Percentiles rank a stretch among this genome's conserved stretches.
Evolutionary conservation across 805 yeast genomes (phyloP).

Genomic region (Grigorovia yakushimaensis): DNA sequence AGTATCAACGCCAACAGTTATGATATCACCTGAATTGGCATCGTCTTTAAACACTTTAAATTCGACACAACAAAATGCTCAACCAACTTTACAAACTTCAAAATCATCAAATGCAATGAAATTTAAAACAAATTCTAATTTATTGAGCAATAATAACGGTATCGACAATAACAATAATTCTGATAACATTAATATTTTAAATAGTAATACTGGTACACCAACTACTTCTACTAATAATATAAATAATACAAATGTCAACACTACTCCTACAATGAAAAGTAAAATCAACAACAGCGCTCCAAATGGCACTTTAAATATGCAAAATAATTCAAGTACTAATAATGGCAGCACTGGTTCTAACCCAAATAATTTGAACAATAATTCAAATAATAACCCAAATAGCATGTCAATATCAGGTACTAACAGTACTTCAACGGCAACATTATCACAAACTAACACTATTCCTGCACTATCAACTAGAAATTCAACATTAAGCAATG

Average conservation of each 20-base stretch:
- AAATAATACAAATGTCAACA: neutral
- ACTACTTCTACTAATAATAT: neutral
- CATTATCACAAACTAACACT: neutral
- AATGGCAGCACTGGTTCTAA: neutral
- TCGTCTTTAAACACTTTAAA: conserved; percentile 2
- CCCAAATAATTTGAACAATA: neutral
- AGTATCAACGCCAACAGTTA: neutral
- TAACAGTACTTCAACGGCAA: neutral
- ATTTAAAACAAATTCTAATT: neutral
- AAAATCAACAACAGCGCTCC: neutral
- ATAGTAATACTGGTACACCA: neutral
- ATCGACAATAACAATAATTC: too few relatives aligned
- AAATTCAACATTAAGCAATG: neutral
- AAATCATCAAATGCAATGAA: neutral
- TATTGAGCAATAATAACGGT: neutral
- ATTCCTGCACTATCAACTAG: neutral
- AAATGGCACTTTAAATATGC: neutral
- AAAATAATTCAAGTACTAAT: neutral
- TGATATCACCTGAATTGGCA: conserved; percentile 2
- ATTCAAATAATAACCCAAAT: too few relatives aligned
- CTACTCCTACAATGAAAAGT: neutral
- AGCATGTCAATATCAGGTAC: neutral
- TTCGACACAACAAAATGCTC: neutral
- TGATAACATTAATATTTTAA: too few relatives aligned
- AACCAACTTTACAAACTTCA: neutral